Evolutionary conservation across 352 stramenopile genomes (phyloP).

Genomic region (Globisporangium paddicum): DNA sequence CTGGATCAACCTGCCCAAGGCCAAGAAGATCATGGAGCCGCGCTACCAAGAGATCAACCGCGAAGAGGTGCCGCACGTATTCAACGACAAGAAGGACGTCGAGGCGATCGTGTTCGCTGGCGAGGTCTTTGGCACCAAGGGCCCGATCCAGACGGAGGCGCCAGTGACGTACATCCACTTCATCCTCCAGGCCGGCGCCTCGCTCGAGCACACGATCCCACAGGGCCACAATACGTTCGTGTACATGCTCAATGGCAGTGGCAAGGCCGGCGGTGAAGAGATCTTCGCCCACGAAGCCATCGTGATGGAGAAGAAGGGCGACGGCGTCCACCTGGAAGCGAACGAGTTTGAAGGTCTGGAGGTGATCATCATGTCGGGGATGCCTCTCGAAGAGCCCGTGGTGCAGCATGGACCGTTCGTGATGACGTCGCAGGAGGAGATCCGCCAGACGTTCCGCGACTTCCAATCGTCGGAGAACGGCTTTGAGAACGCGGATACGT

Average conservation of each 20-base stretch:
- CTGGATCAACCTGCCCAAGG: constrained; percentile 41
- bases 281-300: constrained; percentile 16
- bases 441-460: constrained; percentile 45
- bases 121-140: constrained; percentile 18
- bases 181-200: constrained; percentile 8
- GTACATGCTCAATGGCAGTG: constrained; percentile 12
- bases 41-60: constrained; percentile 51
- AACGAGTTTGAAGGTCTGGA: constrained; percentile 29
- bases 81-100: constrained; percentile 12
- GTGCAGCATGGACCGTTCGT: constrained; percentile 73
- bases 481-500: constrained; percentile 55
- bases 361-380: constrained; percentile 45
- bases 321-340: constrained; percentile 14
- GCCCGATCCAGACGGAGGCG: constrained; percentile 17
- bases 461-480: constrained; percentile 51
- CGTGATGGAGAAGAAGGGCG: constrained; percentile 17
- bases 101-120: constrained; percentile 24
- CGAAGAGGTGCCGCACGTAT: constrained; percentile 20
- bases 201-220: constrained; percentile 15
- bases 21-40: constrained; percentile 35
- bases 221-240: constrained; percentile 18
- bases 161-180: constrained; percentile 33
- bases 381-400: constrained; percentile 56
- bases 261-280: constrained; percentile 8
- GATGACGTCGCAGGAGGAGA: constrained; percentile 55